Conservation (phyloP, 2,329 filamentous ascomycete species). For the Emydomyces testavorans region DNA sequence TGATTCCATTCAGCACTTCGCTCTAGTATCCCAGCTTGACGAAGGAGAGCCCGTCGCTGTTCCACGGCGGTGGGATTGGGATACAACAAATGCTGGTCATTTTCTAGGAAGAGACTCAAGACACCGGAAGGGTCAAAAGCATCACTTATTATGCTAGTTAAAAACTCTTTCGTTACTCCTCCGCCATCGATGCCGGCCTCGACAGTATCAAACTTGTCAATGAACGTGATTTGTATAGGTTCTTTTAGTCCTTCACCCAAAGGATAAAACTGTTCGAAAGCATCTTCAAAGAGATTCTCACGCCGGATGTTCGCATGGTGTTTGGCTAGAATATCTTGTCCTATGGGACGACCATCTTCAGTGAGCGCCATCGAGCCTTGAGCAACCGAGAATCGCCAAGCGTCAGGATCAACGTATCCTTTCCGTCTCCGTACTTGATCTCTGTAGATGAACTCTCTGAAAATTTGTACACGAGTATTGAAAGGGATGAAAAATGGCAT, state of each 20-base stretch:
- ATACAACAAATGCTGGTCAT: conserved; percentile 74
- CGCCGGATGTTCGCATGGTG: conserved; percentile 73
- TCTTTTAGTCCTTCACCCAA: conserved; percentile 80
- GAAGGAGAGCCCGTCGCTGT: conserved; percentile 50
- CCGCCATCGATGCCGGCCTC: conserved; percentile 96
- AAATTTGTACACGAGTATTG: conserved; percentile 78
- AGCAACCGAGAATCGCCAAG: conserved; percentile 56
- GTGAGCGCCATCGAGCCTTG: conserved; percentile 32
- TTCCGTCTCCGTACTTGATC: conserved; percentile 63
- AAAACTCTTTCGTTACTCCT: conserved; percentile 93
- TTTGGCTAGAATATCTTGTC: conserved; percentile 37
- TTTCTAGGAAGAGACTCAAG: conserved; percentile 63
- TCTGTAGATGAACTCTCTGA: conserved; percentile 77
- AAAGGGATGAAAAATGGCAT: conserved; percentile 98
- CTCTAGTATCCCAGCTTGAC: conserved; percentile 42
- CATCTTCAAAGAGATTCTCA: conserved; percentile 72
- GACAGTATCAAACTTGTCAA: conserved; percentile 73
- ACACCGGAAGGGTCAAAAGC: conserved; percentile 56
- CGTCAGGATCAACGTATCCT: conserved; percentile 59
- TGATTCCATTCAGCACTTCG: conserved; percentile 47
- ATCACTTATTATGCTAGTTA: conserved; percentile 76
- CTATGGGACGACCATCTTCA: conserved; percentile 31
- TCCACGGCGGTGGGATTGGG: conserved; percentile 74
- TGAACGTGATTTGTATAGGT: conserved; percentile 90
- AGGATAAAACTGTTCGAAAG: conserved; percentile 68